These are phyloP conservation scores for Paraglomus occultum DNA, from an alignment of 192 early-diverging fungal genomes.

Conservation along the genomic window DNA sequence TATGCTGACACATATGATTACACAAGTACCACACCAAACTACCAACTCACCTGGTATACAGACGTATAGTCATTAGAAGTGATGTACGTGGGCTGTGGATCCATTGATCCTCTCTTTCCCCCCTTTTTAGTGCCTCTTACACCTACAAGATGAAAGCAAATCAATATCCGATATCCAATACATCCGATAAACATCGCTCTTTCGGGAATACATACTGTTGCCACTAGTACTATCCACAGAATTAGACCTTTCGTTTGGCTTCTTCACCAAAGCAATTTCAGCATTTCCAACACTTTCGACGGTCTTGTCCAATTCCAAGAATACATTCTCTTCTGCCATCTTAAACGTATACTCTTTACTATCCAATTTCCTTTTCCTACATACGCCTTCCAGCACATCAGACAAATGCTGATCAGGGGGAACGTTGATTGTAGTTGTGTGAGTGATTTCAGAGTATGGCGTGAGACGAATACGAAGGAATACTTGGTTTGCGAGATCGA, in stretches of 20 bases:
- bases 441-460: conserved; percentile 70
- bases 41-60: conserved; percentile 24
- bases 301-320: conserved; percentile 76
- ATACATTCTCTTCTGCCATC: conserved; percentile 71
- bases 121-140: neutral
- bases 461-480: conserved; percentile 56
- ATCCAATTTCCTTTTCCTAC: conserved; percentile 84
- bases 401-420: conserved; percentile 67
- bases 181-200: neutral
- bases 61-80: conserved; percentile 30
- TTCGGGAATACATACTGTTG: neutral
- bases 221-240: neutral
- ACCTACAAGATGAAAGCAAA: neutral
- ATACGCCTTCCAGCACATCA: conserved; percentile 82
- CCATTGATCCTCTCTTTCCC: neutral
- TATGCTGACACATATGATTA: neutral
- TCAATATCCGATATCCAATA: neutral
- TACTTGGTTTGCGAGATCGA: conserved; percentile 42
- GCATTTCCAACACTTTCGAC: conserved; percentile 63
- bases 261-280: conserved; percentile 75
- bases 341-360: conserved; percentile 83
- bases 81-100: conserved; percentile 19
- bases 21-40: too few species aligned
- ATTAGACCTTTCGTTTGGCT: conserved; percentile 40
- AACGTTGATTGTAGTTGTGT: conserved; percentile 86